Evolutionary conservation across 164 flowering plant genomes (phyloP).

Genomic region (Nymphaea colorata): DNA sequence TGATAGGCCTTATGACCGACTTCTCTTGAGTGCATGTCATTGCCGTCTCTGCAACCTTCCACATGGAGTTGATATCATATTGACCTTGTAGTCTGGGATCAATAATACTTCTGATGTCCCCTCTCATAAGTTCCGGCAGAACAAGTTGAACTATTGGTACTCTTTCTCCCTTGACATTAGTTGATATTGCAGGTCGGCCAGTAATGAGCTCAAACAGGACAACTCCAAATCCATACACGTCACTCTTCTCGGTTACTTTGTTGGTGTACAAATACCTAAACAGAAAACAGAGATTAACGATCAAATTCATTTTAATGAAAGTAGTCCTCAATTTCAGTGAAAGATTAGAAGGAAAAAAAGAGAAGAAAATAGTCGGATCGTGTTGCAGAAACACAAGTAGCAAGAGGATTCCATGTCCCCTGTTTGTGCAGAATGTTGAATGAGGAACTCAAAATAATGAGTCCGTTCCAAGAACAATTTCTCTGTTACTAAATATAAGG

Average conservation of each 20-base stretch:
- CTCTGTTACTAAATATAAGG: too few species aligned
- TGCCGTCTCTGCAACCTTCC: conserved; percentile 37
- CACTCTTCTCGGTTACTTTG: conserved; percentile 36
- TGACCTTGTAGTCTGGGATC: conserved; percentile 27
- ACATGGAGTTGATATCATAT: conserved; percentile 21
- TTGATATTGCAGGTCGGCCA: conserved; percentile 18
- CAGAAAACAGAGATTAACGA: neutral
- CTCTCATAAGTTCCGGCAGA: conserved; percentile 15
- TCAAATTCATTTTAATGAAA: conserved; percentile 11
- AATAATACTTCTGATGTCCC: conserved; percentile 21
- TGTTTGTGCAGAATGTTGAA: neutral
- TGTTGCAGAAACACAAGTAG: neutral
- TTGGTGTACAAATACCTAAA: conserved; percentile 18
- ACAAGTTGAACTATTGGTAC: conserved; percentile 21
- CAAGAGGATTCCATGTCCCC: neutral
- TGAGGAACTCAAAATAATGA: neutral
- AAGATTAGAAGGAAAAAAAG: neutral
- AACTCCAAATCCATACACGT: conserved; percentile 46
- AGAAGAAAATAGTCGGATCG: too few species aligned
- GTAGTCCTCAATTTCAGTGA: neutral
- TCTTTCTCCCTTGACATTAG: conserved; percentile 3
- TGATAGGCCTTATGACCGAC: conserved; percentile 23
- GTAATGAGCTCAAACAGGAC: conserved; percentile 41
- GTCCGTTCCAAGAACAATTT: too few species aligned
- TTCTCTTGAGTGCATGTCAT: conserved; percentile 24